Conservation (phyloP, 352 stramenopile species). For the Aphanomyces astaci region DNA sequence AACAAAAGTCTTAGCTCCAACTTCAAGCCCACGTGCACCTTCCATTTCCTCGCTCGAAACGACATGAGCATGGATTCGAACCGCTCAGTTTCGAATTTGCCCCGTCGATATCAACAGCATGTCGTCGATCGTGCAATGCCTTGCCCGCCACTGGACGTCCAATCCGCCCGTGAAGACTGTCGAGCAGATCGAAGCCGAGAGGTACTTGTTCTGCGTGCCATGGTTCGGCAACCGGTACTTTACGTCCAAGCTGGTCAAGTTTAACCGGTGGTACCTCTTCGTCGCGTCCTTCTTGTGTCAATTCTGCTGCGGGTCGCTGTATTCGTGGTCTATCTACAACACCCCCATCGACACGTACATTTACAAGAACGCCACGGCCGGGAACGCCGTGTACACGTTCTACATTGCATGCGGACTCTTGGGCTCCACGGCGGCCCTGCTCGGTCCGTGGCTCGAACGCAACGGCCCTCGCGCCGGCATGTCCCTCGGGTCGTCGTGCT, state of each 20-base stretch:
- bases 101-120: not conserved
- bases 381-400: conserved; percentile 52
- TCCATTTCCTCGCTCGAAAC: too few relatives aligned
- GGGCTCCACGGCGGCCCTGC: conserved; percentile 41
- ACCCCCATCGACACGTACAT: conserved; percentile 46
- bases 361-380: conserved; percentile 41
- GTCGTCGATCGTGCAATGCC: not conserved
- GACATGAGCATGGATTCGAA: not conserved
- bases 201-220: conserved; percentile 39
- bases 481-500: conserved; percentile 37
- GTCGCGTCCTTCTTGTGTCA: conserved; percentile 50
- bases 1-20: not conserved
- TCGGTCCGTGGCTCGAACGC: conserved; percentile 53
- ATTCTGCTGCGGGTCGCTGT: conserved; percentile 63
- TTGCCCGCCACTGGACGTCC: conserved; percentile 40
- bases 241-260: conserved; percentile 30
- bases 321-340: conserved; percentile 67
- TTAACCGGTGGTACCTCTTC: conserved; percentile 64
- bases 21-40: not conserved
- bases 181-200: conserved; percentile 46
- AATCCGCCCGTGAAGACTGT: conserved; percentile 32
- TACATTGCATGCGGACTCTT: conserved; percentile 60
- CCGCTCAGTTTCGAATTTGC: not conserved
- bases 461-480: conserved; percentile 40
- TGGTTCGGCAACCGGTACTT: conserved; percentile 49